Evolutionary conservation across 345 rosid species (phyloP), one percentile per base, ranked within the genome.

Genomic region (Alliaria petiolata): DNA sequence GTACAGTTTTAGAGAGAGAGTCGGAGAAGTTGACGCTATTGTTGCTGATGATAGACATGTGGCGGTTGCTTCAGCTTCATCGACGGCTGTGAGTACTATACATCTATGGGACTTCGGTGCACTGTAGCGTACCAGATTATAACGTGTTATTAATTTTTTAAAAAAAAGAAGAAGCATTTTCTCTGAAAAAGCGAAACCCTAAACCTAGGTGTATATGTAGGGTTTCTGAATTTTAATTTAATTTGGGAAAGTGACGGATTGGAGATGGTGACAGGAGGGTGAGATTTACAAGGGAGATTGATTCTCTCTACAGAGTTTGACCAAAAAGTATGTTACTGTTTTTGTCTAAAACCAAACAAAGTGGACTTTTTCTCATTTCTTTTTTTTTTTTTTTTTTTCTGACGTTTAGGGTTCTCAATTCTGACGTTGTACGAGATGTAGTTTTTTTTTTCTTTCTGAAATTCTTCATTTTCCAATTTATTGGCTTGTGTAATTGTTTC

Each of bases 101-200:
- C 92, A 91, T 61, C 66, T 95, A 7, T 95, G 99, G 99, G 92
- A 95, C 79, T 91, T 89, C 33, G 95, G 99, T 43, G 95, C 77
- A 39, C 74, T 70, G 78, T 75, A 78, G 78, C 20, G 68, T 57
- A 58, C 47, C 38, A 15, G 79, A 76, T 75, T 53, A 30, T 65
- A 13, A 49, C 3, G 39, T 19, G 22, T 47, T 39, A 36, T 34
- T 45, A n/a, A n/a, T n/a, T n/a, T n/a, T n/a, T 25, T 47, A 22
- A 33, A 28, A 17, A 7, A 4, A n/a, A 14, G 2, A 63, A 12
- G 6, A 8, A 49, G 1, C 16, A 14, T 40, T 46, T 35, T 65
- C 46, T 67, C 67, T 66, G 62, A 19, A 51, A 75, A 68, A 35
- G 69, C 15, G 64, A 67, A 67, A 46, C 74, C 78, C 75, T 76